Evolutionary conservation across 352 stramenopile genomes (phyloP).

Genomic region (Globisporangium carolinianum): DNA sequence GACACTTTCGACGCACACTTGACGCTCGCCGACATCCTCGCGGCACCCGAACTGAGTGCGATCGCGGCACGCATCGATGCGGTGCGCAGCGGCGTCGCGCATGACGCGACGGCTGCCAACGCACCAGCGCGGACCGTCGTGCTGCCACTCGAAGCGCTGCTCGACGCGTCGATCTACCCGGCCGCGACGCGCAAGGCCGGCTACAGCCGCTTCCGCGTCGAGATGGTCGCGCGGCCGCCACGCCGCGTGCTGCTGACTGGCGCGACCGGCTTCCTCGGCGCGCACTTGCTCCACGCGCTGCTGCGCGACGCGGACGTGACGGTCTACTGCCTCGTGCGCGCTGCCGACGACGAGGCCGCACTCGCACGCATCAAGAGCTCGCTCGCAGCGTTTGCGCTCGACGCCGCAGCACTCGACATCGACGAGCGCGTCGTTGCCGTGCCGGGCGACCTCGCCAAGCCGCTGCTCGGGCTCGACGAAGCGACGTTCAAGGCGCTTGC

Average conservation of each 20-base stretch:
- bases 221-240: slow-evolving; percentile 65
- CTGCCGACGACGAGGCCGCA: slow-evolving; percentile 32
- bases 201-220: slow-evolving; percentile 75
- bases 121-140: slow-evolving; percentile 27
- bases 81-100: slow-evolving; percentile 10
- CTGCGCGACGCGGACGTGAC: slow-evolving; percentile 60
- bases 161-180: slow-evolving; percentile 69
- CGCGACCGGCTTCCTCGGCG: slow-evolving; percentile 88
- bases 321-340: slow-evolving; percentile 83
- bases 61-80: slow-evolving; percentile 54
- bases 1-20: slow-evolving; percentile 58
- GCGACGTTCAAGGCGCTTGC: slow-evolving; percentile 83
- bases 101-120: slow-evolving; percentile 7
- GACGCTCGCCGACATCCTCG: slow-evolving; percentile 72
- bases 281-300: slow-evolving; percentile 77
- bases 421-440: slow-evolving; percentile 65
- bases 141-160: slow-evolving; percentile 51
- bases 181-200: slow-evolving; percentile 61
- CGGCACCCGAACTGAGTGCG: slow-evolving; percentile 40
- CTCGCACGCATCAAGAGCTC: slow-evolving; percentile 49
- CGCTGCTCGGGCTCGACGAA: slow-evolving; percentile 74
- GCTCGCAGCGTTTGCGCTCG: slow-evolving; percentile 48
- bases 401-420: slow-evolving; percentile 43
- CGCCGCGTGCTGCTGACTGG: slow-evolving; percentile 86
- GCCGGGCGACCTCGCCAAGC: slow-evolving; percentile 73